phyloP scores from a whole-genome alignment of 257 asterid genomes.

The Solanum appendiculatum region DNA sequence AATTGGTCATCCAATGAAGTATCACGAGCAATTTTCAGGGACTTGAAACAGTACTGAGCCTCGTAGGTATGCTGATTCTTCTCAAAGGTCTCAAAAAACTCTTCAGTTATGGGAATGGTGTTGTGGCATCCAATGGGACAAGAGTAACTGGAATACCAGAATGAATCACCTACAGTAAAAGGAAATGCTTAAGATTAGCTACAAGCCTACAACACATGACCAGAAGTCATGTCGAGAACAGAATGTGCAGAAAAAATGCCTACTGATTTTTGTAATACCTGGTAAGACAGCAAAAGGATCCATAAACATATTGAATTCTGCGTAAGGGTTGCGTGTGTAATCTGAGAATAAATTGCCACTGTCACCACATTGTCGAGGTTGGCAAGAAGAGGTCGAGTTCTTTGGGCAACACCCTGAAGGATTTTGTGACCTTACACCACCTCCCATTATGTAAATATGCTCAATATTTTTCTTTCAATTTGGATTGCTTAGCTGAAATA shows the following conservation, averaged over 20 bases:
- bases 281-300: constrained; percentile 95
- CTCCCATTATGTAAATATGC: constrained; percentile 84
- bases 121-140: constrained; percentile 88
- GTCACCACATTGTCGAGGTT: constrained; percentile 58
- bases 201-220: background rate
- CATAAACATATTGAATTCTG: constrained; percentile 74
- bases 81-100: constrained; percentile 45
- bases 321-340: constrained; percentile 59
- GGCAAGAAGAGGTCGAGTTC: constrained; percentile 39
- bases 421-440: constrained; percentile 57
- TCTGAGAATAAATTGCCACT: constrained; percentile 62
- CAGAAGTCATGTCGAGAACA: background rate
- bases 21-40: constrained; percentile 66
- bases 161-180: constrained; percentile 52
- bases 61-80: constrained; percentile 66
- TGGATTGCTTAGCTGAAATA: constrained; percentile 67
- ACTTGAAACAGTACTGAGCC: constrained; percentile 74
- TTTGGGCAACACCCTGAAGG: constrained; percentile 68
- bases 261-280: constrained; percentile 28
- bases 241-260: background rate
- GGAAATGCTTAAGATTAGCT: background rate
- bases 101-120: constrained; percentile 54
- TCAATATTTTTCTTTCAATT: constrained; percentile 54
- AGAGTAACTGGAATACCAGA: constrained; percentile 79
- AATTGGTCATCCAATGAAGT: constrained; percentile 51